These are phyloP conservation scores for Candida patagonica DNA, from an alignment of 805 yeast species.

Conservation along the genomic window DNA sequence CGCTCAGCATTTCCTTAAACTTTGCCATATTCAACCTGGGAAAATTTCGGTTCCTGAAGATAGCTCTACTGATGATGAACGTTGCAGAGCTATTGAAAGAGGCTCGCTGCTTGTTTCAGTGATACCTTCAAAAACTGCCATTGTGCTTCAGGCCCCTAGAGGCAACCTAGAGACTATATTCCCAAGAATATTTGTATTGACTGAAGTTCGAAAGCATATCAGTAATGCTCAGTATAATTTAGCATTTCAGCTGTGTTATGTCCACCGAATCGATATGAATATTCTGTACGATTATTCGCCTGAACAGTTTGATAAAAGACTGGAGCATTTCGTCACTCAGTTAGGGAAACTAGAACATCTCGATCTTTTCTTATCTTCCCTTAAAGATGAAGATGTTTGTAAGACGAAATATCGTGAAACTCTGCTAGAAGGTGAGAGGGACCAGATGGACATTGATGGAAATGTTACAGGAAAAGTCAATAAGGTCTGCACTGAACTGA, in stretches of 20 bases:
- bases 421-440: constrained; percentile 1
- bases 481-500: constrained; percentile 61
- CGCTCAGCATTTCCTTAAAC: constrained; percentile 74
- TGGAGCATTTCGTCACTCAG: constrained; percentile 61
- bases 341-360: constrained; percentile 64
- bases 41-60: constrained; percentile 28
- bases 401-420: constrained; percentile 78
- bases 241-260: constrained; percentile 81
- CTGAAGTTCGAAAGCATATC: constrained; percentile 69
- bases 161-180: constrained; percentile 92
- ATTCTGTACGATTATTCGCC: constrained; percentile 84
- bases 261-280: constrained; percentile 87
- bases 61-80: constrained; percentile 49
- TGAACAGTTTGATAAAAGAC: constrained; percentile 48
- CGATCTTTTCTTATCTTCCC: constrained; percentile 78
- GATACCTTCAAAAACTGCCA: constrained; percentile 74
- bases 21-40: constrained; percentile 53
- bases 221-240: constrained; percentile 44
- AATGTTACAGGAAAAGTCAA: constrained; percentile 42
- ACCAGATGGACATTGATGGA: constrained; percentile 11
- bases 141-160: constrained; percentile 86
- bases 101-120: constrained; percentile 79
- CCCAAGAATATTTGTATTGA: constrained; percentile 85
- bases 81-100: constrained; percentile 80
- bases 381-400: constrained; percentile 80